Evolutionary conservation across 176 grass and related monocot species (phyloP).

Genomic region (Sorghum bicolor): DNA sequence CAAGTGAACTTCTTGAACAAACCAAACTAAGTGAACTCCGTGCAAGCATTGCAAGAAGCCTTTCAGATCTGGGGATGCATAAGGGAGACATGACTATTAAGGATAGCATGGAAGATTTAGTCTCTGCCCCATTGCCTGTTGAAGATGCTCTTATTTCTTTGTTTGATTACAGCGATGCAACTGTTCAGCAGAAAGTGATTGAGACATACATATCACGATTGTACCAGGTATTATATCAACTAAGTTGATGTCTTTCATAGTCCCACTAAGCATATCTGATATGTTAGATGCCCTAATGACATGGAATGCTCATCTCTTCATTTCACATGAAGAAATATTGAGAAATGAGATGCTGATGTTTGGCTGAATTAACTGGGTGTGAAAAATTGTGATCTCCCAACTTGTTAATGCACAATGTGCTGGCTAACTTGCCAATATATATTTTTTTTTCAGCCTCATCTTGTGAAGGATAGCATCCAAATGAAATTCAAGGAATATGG

Average conservation of each 20-base stretch:
- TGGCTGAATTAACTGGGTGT: not conserved
- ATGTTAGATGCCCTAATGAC: not conserved
- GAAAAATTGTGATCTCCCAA: conserved; percentile 17
- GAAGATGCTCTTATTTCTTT: conserved; percentile 95
- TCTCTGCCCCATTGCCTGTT: conserved; percentile 67
- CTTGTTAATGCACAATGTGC: not conserved
- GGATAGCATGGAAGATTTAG: conserved; percentile 86
- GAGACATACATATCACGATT: conserved; percentile 90
- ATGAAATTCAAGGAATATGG: conserved; percentile 65
- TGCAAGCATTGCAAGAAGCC: conserved; percentile 70
- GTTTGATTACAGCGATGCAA: conserved; percentile 78
- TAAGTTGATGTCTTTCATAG: not conserved
- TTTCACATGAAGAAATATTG: not conserved
- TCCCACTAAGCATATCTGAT: not conserved
- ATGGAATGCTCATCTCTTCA: not conserved
- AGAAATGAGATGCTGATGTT: not conserved
- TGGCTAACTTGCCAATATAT: conserved; percentile 24
- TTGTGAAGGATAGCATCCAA: conserved; percentile 73
- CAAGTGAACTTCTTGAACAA: conserved; percentile 96
- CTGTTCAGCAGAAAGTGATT: conserved; percentile 79
- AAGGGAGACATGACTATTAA: conserved; percentile 58
- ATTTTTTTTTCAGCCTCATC: conserved; percentile 65
- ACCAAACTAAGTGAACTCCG: conserved; percentile 93
- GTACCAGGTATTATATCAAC: conserved; percentile 61
- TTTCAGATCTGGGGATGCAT: conserved; percentile 83